phyloP scores from a whole-genome alignment of 192 early-diverging fungal genomes.

The Coemansia sp. region DNA sequence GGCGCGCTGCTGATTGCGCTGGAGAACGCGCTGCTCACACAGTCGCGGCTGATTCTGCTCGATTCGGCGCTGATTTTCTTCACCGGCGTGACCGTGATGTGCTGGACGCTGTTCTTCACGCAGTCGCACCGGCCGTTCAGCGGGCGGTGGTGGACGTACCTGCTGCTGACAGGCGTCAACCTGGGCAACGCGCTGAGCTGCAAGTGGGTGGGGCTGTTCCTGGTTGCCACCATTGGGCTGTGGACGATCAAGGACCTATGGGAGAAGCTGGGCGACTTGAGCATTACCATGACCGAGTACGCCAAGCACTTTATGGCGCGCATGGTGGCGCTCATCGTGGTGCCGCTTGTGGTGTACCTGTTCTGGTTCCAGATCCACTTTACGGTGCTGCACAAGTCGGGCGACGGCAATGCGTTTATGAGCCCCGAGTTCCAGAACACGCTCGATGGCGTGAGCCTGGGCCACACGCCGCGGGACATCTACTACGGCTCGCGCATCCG shows the following conservation, averaged over 20 bases:
- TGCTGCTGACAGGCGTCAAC: constrained; percentile 76
- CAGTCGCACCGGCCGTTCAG: constrained; percentile 26
- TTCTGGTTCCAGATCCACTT: constrained; percentile 90
- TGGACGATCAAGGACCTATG: constrained; percentile 83
- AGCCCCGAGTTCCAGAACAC: constrained; percentile 82
- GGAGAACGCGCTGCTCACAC: constrained; percentile 86
- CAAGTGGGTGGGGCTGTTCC: constrained; percentile 95
- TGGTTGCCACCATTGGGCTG: constrained; percentile 78
- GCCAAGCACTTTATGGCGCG: constrained; percentile 76
- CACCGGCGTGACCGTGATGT: constrained; percentile 44
- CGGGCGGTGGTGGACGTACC: constrained; percentile 80
- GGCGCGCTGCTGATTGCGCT: constrained; percentile 77
- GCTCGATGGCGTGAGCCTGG: constrained; percentile 59
- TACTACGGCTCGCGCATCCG: constrained; percentile 47
- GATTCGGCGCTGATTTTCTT: constrained; percentile 84
- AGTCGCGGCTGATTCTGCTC: constrained; percentile 86
- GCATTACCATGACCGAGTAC: constrained; percentile 53
- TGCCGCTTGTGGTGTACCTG: constrained; percentile 78
- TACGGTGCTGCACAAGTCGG: constrained; percentile 64
- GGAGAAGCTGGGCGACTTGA: constrained; percentile 72
- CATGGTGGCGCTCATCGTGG: constrained; percentile 71
- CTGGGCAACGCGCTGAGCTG: constrained; percentile 70
- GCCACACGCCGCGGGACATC: constrained; percentile 46
- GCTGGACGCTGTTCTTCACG: constrained; percentile 33
- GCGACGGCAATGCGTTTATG: constrained; percentile 94